Conservation (phyloP, 2,329 filamentous ascomycete species). For the Cytospora schulzeri region DNA sequence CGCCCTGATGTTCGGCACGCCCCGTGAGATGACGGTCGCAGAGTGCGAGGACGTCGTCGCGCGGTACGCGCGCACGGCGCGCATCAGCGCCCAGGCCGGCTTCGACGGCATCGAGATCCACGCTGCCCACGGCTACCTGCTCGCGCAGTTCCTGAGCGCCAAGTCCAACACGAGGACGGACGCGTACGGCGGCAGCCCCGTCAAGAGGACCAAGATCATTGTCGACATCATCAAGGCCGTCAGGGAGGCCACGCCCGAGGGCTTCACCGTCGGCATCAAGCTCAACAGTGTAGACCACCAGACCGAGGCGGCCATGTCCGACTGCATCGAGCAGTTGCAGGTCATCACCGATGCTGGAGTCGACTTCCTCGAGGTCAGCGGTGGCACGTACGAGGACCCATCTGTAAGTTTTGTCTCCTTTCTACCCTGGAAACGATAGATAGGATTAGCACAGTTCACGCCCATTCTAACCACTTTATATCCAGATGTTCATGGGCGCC, state of each 20-base stretch:
- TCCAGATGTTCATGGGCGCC: conserved; percentile 40
- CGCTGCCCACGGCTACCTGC: conserved; percentile 58
- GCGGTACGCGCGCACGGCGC: conserved; percentile 56
- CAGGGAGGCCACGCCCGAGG: conserved; percentile 39
- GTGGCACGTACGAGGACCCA: conserved; percentile 61
- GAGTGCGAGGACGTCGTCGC: conserved; percentile 57
- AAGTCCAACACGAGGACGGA: conserved; percentile 56
- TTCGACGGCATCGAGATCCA: conserved; percentile 50
- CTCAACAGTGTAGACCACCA: conserved; percentile 62
- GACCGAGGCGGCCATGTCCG: conserved; percentile 46
- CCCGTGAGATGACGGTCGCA: conserved; percentile 54
- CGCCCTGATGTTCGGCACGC: conserved; percentile 51
- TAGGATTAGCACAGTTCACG: too few relatives aligned
- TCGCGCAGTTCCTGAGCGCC: conserved; percentile 57
- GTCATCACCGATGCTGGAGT: conserved; percentile 51
- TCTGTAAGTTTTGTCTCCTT: conserved; percentile 36
- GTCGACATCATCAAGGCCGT: conserved; percentile 52
- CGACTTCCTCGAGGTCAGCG: conserved; percentile 70
- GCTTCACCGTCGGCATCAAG: conserved; percentile 56
- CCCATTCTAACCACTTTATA: too few relatives aligned
- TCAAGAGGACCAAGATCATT: conserved; percentile 52
- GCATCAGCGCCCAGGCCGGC: conserved; percentile 48
- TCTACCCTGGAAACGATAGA: too few relatives aligned
- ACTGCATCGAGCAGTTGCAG: conserved; percentile 61
- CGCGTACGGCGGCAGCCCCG: conserved; percentile 55